Conservation (phyloP, 1,284 basidiomycete species). For the Crepidotus sp. region DNA sequence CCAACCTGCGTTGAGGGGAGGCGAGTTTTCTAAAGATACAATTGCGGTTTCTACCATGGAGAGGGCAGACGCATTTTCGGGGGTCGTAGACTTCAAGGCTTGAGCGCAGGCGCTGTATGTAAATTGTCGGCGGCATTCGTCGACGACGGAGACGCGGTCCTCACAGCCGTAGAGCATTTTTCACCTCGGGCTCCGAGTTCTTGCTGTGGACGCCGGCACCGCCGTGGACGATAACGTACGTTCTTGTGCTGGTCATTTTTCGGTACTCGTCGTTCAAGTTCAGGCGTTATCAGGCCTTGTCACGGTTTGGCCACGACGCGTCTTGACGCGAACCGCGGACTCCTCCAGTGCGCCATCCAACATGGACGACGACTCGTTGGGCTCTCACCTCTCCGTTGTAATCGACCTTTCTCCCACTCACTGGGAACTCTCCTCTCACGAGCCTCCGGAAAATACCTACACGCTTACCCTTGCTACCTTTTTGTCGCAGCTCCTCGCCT, state of each 20-base stretch:
- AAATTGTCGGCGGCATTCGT: background rate
- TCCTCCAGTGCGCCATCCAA: background rate
- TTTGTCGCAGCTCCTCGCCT: constrained; percentile 77
- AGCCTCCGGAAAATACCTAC: constrained; percentile 30
- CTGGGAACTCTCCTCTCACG: constrained; percentile 60
- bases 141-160: constrained; percentile 17
- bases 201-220: constrained; percentile 54
- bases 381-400: constrained; percentile 71
- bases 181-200: constrained; percentile 39
- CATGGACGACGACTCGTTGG: constrained; percentile 16
- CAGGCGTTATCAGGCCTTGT: background rate
- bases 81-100: constrained; percentile 22
- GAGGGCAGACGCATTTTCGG: constrained; percentile 10
- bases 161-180: constrained; percentile 45
- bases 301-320: background rate
- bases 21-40: constrained; percentile 48
- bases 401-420: constrained; percentile 77
- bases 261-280: background rate
- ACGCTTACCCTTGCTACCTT: constrained; percentile 60
- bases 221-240: constrained; percentile 50
- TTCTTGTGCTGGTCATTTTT: background rate
- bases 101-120: constrained; percentile 37
- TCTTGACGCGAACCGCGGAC: background rate
- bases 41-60: constrained; percentile 42
- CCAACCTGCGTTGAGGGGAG: constrained; percentile 59